Conservation (phyloP, 495 filamentous ascomycete species). For the Penicillium paradoxum region DNA sequence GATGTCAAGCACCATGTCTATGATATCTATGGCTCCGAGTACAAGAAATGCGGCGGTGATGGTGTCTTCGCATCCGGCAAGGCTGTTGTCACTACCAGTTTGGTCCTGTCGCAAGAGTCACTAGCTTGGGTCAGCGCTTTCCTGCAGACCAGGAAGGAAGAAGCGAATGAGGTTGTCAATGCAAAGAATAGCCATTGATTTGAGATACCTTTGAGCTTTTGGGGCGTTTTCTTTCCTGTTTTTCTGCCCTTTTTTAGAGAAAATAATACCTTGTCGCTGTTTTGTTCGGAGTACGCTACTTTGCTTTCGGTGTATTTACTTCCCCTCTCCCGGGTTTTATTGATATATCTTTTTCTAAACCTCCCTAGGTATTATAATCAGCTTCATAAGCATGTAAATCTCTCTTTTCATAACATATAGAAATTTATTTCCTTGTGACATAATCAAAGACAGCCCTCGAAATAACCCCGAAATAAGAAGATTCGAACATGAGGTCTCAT, state of each 20-base stretch:
- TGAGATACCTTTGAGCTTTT: slow-evolving; percentile 5
- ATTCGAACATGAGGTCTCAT: background rate
- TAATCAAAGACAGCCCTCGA: background rate
- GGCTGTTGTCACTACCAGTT: slow-evolving; percentile 67
- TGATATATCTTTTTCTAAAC: background rate
- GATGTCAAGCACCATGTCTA: slow-evolving; percentile 73
- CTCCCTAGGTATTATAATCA: background rate
- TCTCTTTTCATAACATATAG: background rate
- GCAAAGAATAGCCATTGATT: slow-evolving; percentile 45
- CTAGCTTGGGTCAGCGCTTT: slow-evolving; percentile 53
- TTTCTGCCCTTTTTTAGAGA: slow-evolving; percentile 18
- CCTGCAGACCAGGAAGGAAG: slow-evolving; percentile 55
- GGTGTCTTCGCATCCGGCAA: slow-evolving; percentile 64
- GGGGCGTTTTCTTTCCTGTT: slow-evolving; percentile 7
- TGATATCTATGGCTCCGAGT: slow-evolving; percentile 66
- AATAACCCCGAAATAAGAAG: background rate
- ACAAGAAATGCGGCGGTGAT: slow-evolving; percentile 68
- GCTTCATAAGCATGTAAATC: background rate
- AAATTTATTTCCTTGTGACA: background rate
- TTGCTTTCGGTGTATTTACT: background rate
- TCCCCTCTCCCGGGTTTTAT: background rate
- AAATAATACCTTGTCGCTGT: slow-evolving; percentile 21
- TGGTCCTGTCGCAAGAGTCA: slow-evolving; percentile 66
- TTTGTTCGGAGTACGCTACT: background rate
- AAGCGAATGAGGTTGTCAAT: slow-evolving; percentile 52